phyloP scores from a whole-genome alignment of 2,329 filamentous ascomycete species.

The Paecilomyces fulvus region DNA sequence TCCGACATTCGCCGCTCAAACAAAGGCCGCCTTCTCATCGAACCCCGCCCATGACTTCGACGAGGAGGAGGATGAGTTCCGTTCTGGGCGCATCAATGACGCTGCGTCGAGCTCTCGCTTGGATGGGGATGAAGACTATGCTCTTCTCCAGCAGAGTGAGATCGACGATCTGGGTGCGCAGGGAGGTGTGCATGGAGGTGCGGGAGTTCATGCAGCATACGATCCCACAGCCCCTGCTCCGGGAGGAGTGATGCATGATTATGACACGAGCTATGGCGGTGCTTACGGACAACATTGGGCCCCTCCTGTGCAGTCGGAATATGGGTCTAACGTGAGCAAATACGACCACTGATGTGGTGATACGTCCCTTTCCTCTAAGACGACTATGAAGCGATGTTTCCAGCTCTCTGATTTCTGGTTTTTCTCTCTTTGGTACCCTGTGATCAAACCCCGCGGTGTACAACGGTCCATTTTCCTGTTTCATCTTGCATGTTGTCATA shows the following conservation, averaged over 20 bases:
- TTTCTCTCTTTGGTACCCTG: neutral
- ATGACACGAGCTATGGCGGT: constrained; percentile 34
- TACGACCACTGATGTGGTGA: constrained; percentile 14
- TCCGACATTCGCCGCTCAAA: constrained; percentile 42
- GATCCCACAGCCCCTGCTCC: constrained; percentile 27
- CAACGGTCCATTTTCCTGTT: neutral
- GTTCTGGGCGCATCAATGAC: constrained; percentile 28
- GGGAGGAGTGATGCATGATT: constrained; percentile 31
- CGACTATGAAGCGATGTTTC: constrained; percentile 1
- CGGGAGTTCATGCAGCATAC: constrained; percentile 30
- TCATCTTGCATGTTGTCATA: neutral
- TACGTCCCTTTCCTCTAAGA: neutral
- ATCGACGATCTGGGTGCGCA: constrained; percentile 33
- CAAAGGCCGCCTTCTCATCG: constrained; percentile 40
- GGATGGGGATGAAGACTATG: constrained; percentile 43
- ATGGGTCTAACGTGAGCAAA: constrained; percentile 13
- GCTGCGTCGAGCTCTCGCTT: constrained; percentile 34
- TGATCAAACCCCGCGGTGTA: neutral
- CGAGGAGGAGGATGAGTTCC: constrained; percentile 38
- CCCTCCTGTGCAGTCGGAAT: constrained; percentile 6
- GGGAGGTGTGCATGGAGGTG: constrained; percentile 25
- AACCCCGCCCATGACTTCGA: constrained; percentile 39
- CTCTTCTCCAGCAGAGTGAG: constrained; percentile 41
- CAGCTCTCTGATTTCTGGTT: neutral
- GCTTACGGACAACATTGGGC: constrained; percentile 29